A percentile compares a stretch with the other conserved stretches of the same genome.
Conservation (phyloP, 495 filamentous ascomycete species). For the Hypoxylon cercidicola region DNA sequence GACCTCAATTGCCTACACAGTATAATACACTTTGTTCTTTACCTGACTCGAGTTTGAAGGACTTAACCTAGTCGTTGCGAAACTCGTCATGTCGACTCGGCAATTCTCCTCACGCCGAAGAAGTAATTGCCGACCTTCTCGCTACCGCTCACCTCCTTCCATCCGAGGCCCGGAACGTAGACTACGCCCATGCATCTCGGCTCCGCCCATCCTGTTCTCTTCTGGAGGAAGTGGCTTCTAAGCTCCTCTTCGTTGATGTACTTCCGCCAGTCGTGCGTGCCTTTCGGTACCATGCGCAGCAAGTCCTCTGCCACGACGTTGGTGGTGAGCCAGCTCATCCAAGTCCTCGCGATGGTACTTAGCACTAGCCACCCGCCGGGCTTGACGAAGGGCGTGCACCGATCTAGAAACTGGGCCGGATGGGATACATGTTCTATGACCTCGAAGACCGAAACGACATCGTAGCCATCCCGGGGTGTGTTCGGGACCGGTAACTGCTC, state of each 20-base stretch:
- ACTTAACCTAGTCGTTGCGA: neutral
- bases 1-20: neutral
- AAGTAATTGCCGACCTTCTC: slow-evolving; percentile 97
- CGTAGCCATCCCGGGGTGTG: slow-evolving; percentile 61
- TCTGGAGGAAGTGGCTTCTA: slow-evolving; percentile 62
- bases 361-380: slow-evolving; percentile 94
- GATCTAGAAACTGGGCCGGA: slow-evolving; percentile 74
- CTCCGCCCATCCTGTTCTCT: slow-evolving; percentile 62
- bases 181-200: slow-evolving; percentile 80
- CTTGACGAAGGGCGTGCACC: slow-evolving; percentile 74
- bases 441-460: slow-evolving; percentile 89
- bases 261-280: slow-evolving; percentile 95
- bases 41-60: slow-evolving; percentile 2
- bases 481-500: slow-evolving; percentile 68
- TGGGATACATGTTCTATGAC: slow-evolving; percentile 90
- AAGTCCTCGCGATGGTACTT: slow-evolving; percentile 89
- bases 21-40: neutral
- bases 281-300: slow-evolving; percentile 84
- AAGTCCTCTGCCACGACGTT: slow-evolving; percentile 93
- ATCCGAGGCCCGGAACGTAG: slow-evolving; percentile 90
- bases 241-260: slow-evolving; percentile 92
- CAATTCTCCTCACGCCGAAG: slow-evolving; percentile 77
- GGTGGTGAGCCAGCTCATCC: slow-evolving; percentile 88
- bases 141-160: slow-evolving; percentile 83
- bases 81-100: slow-evolving; percentile 13